Evolutionary conservation across 345 rosid genomes (phyloP).

Genomic region (Laguncularia racemosa): DNA sequence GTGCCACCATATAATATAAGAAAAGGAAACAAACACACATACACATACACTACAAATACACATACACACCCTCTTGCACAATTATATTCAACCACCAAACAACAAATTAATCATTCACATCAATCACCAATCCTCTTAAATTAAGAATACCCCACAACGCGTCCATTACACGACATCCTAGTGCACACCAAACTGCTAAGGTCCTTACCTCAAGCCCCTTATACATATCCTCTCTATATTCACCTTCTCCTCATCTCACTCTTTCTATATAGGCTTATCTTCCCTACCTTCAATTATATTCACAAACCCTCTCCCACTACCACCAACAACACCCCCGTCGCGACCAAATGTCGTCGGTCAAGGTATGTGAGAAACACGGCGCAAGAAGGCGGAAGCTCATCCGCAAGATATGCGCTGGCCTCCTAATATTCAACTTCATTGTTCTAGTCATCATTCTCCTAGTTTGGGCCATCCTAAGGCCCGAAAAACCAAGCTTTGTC

Average conservation of each 20-base stretch:
- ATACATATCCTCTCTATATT: neutral
- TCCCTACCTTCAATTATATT: neutral
- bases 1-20: too few relatives aligned
- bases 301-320: neutral
- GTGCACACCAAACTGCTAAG: neutral
- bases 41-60: neutral
- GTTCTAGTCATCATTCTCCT: slow-evolving; percentile 51
- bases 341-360: slow-evolving; percentile 44
- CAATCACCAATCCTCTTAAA: neutral
- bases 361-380: slow-evolving; percentile 36
- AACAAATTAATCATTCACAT: neutral
- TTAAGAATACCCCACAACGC: neutral
- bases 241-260: neutral
- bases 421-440: slow-evolving; percentile 47
- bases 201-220: neutral
- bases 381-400: slow-evolving; percentile 13
- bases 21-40: too few relatives aligned
- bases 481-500: slow-evolving; percentile 68
- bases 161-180: neutral
- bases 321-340: neutral
- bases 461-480: slow-evolving; percentile 83
- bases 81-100: neutral
- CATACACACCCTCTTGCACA: neutral
- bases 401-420: slow-evolving; percentile 29
- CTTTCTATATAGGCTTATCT: neutral